phyloP scores from a whole-genome alignment of 441 rosid species.

The Cnidoscolus chayamansa region DNA sequence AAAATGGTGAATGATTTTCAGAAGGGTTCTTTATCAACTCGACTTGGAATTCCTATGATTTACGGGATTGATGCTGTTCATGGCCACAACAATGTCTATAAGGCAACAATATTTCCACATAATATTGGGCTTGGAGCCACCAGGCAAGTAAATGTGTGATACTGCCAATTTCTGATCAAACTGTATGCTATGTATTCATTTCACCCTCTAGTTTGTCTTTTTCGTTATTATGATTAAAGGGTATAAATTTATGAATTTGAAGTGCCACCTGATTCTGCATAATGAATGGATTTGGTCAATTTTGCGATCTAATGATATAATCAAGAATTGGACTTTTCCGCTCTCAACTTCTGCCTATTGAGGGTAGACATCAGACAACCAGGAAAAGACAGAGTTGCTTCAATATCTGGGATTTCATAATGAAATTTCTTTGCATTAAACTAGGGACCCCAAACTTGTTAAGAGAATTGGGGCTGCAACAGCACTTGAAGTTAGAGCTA shows the following conservation, averaged over 20 bases:
- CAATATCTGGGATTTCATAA: background rate
- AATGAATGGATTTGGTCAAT: background rate
- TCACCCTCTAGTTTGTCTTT: too few relatives aligned
- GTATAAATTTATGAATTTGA: too few relatives aligned
- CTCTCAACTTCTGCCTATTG: too few relatives aligned
- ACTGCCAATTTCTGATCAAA: background rate
- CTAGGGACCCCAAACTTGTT: constrained; percentile 53
- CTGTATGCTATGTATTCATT: background rate
- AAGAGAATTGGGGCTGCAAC: constrained; percentile 64
- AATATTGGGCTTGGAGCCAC: constrained; percentile 87
- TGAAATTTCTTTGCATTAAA: background rate
- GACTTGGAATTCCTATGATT: constrained; percentile 76
- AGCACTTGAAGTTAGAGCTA: constrained; percentile 67
- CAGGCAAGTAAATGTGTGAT: constrained; percentile 34
- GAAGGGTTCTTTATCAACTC: constrained; percentile 57
- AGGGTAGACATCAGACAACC: too few relatives aligned
- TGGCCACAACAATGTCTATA: constrained; percentile 70
- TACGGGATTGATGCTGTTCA: constrained; percentile 87
- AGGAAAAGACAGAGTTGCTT: background rate
- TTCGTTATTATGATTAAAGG: too few relatives aligned
- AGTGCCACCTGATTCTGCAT: background rate
- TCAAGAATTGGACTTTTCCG: too few relatives aligned
- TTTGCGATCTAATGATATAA: too few relatives aligned
- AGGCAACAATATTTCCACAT: constrained; percentile 79
- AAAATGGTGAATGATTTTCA: constrained; percentile 67